Percentiles rank a stretch among this genome's conserved stretches.
Conservation (phyloP, 179 eudicot genomes). For the Dionaea muscipula region DNA sequence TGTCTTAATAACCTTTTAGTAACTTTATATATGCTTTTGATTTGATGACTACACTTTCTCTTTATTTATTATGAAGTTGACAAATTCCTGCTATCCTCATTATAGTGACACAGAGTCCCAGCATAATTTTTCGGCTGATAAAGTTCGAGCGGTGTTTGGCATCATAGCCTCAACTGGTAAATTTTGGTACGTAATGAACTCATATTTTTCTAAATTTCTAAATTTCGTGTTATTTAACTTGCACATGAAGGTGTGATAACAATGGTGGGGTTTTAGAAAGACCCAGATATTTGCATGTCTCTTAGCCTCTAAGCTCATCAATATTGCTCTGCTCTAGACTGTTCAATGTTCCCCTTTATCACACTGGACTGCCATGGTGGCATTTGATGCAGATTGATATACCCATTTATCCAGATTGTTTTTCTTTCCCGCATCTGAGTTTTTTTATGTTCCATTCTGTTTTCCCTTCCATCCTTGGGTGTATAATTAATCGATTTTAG, state of each 20-base stretch:
- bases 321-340: not conserved
- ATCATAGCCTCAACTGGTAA: slow-evolving; percentile 49
- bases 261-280: not conserved
- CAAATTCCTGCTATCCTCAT: no score
- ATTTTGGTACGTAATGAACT: slow-evolving; percentile 37
- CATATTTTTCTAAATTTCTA: not conserved
- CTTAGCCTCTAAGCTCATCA: not conserved
- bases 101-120: slow-evolving; percentile 26
- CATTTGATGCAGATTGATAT: no score
- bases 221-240: slow-evolving; percentile 6
- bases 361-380: no score
- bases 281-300: not conserved
- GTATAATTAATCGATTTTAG: no score
- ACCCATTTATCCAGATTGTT: no score
- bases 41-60: no score
- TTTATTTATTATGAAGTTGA: no score
- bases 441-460: not conserved
- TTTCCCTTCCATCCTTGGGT: no score
- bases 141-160: slow-evolving; percentile 32
- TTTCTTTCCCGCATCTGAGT: not conserved
- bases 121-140: slow-evolving; percentile 29
- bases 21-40: no score
- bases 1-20: no score
- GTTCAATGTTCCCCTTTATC: no score
- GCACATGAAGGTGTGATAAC: not conserved